Evolutionary conservation across 2,329 filamentous ascomycete species (phyloP).

Genomic region (Phialophora expanda): DNA sequence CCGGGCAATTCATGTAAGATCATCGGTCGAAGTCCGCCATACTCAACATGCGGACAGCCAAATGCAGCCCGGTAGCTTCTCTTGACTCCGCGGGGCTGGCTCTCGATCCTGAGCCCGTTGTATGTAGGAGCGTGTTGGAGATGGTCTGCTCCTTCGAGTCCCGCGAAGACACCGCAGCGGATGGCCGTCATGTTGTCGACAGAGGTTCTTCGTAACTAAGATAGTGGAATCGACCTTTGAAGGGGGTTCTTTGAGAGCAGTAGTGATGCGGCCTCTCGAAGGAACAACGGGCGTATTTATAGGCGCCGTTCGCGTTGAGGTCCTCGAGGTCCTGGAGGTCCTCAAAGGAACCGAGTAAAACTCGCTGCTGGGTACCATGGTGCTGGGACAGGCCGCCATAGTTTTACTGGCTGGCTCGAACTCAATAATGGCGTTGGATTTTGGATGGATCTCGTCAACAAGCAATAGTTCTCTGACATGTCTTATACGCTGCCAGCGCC

Average conservation of each 20-base stretch:
- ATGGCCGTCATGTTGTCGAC: background rate
- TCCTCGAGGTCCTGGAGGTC: background rate
- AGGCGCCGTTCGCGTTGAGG: background rate
- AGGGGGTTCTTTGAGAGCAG: too few relatives aligned
- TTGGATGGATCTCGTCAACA: too few relatives aligned
- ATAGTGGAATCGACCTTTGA: background rate
- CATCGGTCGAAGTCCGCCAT: background rate
- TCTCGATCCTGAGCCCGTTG: background rate
- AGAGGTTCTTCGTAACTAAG: background rate
- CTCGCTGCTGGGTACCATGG: background rate
- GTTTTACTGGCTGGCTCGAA: background rate
- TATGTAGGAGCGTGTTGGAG: background rate
- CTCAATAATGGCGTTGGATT: too few relatives aligned
- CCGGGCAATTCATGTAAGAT: background rate
- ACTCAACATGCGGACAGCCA: background rate
- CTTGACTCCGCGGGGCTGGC: background rate
- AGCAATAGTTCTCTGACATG: too few relatives aligned
- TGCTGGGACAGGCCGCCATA: background rate
- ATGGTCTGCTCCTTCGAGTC: background rate
- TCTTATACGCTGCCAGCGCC: too few relatives aligned
- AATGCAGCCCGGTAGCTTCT: slow-evolving; percentile 4
- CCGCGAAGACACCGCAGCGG: background rate
- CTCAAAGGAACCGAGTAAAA: background rate
- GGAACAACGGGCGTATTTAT: background rate
- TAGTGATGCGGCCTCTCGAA: background rate